phyloP scores from a whole-genome alignment of 768 basidiomycete genomes.

The Kwoniella heveanensis region DNA sequence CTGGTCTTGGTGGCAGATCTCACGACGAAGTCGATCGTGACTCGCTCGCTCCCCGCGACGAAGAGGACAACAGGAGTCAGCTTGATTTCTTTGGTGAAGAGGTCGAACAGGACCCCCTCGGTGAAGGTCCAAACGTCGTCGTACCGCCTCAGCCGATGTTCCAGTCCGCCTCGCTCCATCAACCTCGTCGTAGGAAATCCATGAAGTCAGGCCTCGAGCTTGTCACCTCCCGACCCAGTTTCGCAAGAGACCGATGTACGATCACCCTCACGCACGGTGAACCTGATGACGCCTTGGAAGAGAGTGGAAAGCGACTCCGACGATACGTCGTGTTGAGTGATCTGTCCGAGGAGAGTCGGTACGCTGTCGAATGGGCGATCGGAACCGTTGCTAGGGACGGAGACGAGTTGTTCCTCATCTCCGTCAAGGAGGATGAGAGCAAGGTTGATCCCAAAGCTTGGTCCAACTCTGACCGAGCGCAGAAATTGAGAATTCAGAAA shows the following conservation, averaged over 20 bases:
- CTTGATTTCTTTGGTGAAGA: constrained; percentile 58
- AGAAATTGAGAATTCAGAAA: constrained; percentile 84
- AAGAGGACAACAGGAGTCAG: constrained; percentile 35
- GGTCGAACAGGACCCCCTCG: constrained; percentile 74
- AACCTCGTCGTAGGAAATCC: constrained; percentile 30
- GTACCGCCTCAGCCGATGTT: constrained; percentile 48
- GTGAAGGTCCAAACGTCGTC: constrained; percentile 65
- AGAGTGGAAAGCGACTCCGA: constrained; percentile 64
- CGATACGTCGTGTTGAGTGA: constrained; percentile 90
- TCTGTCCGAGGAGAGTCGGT: constrained; percentile 87
- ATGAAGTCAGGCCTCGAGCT: constrained; percentile 55
- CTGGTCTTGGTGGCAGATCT: constrained; percentile 39
- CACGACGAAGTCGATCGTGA: constrained; percentile 13
- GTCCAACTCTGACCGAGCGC: constrained; percentile 64
- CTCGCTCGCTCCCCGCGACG: constrained; percentile 13
- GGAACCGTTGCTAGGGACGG: constrained; percentile 93
- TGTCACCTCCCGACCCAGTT: constrained; percentile 73
- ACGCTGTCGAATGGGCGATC: constrained; percentile 97
- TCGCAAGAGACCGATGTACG: constrained; percentile 89
- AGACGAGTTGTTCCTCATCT: constrained; percentile 85
- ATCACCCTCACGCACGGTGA: constrained; percentile 85
- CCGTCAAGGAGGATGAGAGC: constrained; percentile 85
- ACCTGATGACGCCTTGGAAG: constrained; percentile 63
- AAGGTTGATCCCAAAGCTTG: constrained; percentile 72
- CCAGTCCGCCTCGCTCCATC: constrained; percentile 24